Evolutionary conservation across 768 basidiomycete species (phyloP).

Genomic region (Suillus paluster): DNA sequence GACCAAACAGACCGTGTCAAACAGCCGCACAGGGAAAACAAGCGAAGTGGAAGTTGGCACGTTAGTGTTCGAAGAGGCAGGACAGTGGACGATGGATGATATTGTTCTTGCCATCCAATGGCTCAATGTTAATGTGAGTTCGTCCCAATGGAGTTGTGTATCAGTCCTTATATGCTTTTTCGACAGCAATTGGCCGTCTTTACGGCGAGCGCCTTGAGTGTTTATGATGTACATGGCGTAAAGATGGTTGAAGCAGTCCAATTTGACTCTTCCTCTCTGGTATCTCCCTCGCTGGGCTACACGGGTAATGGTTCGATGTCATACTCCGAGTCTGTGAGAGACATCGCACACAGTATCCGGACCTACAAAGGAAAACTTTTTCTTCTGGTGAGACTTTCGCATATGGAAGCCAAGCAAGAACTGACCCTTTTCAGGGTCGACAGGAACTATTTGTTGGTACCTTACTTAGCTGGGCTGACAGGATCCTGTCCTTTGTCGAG

Average conservation of each 20-base stretch:
- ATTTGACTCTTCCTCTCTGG: conserved; percentile 60
- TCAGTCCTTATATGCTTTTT: conserved; percentile 10
- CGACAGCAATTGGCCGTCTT: conserved; percentile 70
- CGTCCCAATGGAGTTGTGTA: conserved; percentile 24
- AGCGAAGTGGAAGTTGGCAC: conserved; percentile 64
- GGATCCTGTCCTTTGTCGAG: conserved; percentile 81
- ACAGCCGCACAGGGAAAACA: conserved; percentile 62
- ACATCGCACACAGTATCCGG: conserved; percentile 72
- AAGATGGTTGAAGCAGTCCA: conserved; percentile 64
- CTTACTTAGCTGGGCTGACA: conserved; percentile 93
- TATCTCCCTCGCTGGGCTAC: conserved; percentile 54
- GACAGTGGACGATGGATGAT: conserved; percentile 62
- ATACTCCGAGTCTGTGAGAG: conserved; percentile 52
- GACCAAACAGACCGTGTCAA: conserved; percentile 51
- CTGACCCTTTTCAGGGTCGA: conserved; percentile 51
- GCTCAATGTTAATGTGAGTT: conserved; percentile 86
- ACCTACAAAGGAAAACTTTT: conserved; percentile 93
- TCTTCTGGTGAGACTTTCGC: conserved; percentile 66
- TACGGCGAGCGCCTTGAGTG: conserved; percentile 59
- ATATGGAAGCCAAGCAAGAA: not conserved
- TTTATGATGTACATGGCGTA: conserved; percentile 66
- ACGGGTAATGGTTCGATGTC: conserved; percentile 51
- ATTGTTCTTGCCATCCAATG: conserved; percentile 80
- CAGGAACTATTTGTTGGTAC: conserved; percentile 79
- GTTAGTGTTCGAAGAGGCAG: conserved; percentile 63